Evolutionary conservation across 345 rosid genomes (phyloP).

Genomic region (Geranium brycei): DNA sequence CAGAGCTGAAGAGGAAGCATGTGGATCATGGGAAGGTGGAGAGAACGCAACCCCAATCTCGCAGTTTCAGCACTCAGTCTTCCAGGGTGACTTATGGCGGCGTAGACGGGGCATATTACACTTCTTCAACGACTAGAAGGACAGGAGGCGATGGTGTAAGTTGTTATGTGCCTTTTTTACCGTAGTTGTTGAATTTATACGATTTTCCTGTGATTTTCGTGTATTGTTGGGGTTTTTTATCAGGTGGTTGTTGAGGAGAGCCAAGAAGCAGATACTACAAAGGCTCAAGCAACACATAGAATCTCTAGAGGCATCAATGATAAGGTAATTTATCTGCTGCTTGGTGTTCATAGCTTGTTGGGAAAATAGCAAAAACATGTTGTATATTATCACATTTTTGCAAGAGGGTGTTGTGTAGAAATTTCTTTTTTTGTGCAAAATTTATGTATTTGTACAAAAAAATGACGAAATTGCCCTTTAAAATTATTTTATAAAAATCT

Average conservation of each 20-base stretch:
- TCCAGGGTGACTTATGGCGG: conserved; percentile 74
- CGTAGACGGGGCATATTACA: conserved; percentile 66
- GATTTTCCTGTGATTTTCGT: neutral
- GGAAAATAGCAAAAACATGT: no score
- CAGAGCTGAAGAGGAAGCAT: conserved; percentile 25
- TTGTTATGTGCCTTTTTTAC: no score
- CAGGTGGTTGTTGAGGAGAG: conserved; percentile 72
- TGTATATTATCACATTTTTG: no score
- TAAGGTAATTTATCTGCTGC: conserved; percentile 30
- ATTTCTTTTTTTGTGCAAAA: no score
- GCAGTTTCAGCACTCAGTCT: conserved; percentile 25
- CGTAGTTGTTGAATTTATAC: neutral
- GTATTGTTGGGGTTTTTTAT: neutral
- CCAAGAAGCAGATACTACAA: conserved; percentile 64
- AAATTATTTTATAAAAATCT: no score
- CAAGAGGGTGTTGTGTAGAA: no score
- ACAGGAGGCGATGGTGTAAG: conserved; percentile 48
- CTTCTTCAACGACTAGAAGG: conserved; percentile 48
- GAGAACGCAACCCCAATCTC: conserved; percentile 21
- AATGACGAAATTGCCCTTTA: no score
- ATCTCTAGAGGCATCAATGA: conserved; percentile 72
- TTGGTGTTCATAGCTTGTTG: no score
- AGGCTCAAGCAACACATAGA: conserved; percentile 69
- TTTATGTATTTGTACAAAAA: no score
- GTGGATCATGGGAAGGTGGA: conserved; percentile 16